A percentile compares a stretch with the other conserved stretches of the same genome.
These are phyloP conservation scores for Xylaria sp. DNA, from an alignment of 2,329 filamentous ascomycete genomes.

Conservation along the genomic window DNA sequence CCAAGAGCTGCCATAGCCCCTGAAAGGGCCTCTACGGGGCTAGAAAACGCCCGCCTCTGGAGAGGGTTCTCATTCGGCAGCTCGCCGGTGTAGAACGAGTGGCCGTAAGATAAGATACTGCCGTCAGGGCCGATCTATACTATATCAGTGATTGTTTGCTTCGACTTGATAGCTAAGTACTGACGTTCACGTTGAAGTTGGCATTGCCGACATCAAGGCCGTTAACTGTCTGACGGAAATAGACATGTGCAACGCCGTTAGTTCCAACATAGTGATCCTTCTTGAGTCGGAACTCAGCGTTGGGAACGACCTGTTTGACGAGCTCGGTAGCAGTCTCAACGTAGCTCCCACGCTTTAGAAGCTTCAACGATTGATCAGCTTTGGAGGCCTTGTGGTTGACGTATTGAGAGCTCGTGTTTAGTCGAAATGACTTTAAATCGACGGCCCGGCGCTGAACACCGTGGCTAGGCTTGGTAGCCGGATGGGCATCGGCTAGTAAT, in stretches of 20 bases:
- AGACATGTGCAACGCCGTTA: slow-evolving; percentile 67
- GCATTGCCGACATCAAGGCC: slow-evolving; percentile 70
- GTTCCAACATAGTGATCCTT: slow-evolving; percentile 64
- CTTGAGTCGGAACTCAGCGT: slow-evolving; percentile 61
- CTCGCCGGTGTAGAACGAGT: slow-evolving; percentile 57
- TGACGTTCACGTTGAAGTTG: slow-evolving; percentile 70
- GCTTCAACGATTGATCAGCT: slow-evolving; percentile 41
- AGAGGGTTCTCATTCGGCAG: slow-evolving; percentile 55
- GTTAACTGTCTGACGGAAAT: slow-evolving; percentile 69
- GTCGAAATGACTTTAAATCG: slow-evolving; percentile 45
- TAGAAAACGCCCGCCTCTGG: slow-evolving; percentile 54
- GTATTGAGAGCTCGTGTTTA: slow-evolving; percentile 48
- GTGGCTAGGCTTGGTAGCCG: slow-evolving; percentile 12
- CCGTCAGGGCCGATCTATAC: slow-evolving; percentile 62
- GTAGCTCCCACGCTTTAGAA: slow-evolving; percentile 52
- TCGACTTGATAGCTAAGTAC: slow-evolving; percentile 41
- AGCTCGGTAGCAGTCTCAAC: slow-evolving; percentile 58
- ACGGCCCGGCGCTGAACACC: slow-evolving; percentile 27
- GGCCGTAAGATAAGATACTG: slow-evolving; percentile 68
- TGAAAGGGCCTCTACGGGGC: slow-evolving; percentile 57
- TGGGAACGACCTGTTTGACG: slow-evolving; percentile 54
- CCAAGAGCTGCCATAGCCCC: slow-evolving; percentile 53
- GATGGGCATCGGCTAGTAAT: slow-evolving; percentile 26
- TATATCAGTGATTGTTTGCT: slow-evolving; percentile 20
- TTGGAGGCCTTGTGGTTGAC: slow-evolving; percentile 46